phyloP scores from a whole-genome alignment of 306 rosid species.

The Cyamopsis tetragonoloba region DNA sequence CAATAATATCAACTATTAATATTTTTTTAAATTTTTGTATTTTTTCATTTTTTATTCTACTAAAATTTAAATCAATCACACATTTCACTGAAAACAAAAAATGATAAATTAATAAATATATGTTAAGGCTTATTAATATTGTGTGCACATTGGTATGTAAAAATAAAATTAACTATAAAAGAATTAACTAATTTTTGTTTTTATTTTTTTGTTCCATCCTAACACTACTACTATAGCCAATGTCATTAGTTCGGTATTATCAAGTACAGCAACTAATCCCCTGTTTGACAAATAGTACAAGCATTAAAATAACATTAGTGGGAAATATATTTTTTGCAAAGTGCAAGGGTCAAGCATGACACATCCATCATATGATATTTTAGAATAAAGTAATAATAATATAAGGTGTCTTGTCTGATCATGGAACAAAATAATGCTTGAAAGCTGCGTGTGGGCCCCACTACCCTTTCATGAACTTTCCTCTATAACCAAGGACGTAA shows the following conservation, averaged over 20 bases:
- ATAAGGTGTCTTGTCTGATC: slow-evolving; percentile 17
- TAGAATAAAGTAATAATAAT: slow-evolving; percentile 13
- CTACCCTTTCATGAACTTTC: not conserved
- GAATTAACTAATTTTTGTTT: too few relatives aligned
- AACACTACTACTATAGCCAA: not conserved
- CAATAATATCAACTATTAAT: too few relatives aligned
- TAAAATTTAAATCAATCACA: too few relatives aligned
- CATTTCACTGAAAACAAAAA: too few relatives aligned
- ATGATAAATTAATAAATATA: too few relatives aligned
- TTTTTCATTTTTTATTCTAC: too few relatives aligned
- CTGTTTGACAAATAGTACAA: not conserved
- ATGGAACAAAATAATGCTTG: slow-evolving; percentile 15
- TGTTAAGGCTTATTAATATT: too few relatives aligned
- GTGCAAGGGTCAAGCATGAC: not conserved
- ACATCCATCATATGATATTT: not conserved
- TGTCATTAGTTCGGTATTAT: not conserved
- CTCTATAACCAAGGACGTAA: not conserved
- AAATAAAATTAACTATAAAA: too few relatives aligned
- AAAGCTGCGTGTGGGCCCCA: not conserved
- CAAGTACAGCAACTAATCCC: not conserved
- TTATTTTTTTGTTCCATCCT: too few relatives aligned
- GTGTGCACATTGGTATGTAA: too few relatives aligned
- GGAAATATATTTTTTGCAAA: not conserved
- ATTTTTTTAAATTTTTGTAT: too few relatives aligned
- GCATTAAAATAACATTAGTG: too few relatives aligned